Evolutionary conservation across 768 basidiomycete genomes (phyloP), one percentile per base, ranked within the genome.

Genomic region (Auriculariales sp.): DNA sequence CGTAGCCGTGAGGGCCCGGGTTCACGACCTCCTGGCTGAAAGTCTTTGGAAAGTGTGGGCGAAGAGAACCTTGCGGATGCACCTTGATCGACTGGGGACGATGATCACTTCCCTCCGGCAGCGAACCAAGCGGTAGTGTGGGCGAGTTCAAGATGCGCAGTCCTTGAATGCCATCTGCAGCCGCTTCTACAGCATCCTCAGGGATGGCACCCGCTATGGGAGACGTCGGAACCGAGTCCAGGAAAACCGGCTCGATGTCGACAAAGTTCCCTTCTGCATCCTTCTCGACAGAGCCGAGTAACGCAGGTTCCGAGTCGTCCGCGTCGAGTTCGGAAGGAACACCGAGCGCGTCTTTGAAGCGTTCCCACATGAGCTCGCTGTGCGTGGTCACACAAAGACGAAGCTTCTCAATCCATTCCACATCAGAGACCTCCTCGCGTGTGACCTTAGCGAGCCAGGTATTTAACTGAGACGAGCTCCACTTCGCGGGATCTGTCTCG

Each of bases 281-380:
- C n/a, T n/a, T n/a, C n/a, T n/a, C n/a, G n/a, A n/a, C n/a, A n/a
- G n/a, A n/a, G 31, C 39, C 17, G 17, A 25, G 12, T 25, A 25
- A 25, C 39, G 22, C 19, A 19, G 39, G 19, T 12, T 19, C 39
- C 14, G 22, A 36, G n/a, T 24, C 39, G 39, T 63, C 65, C 3
- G 59, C 62, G 44, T 66, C 65, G 19, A 93, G 69, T 57, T 93
- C 89, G 0, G 81, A 82, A 9, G 91, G 90, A 3, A 91, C 81
- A 3, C 91, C 91, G 1, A 95, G 68, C 0, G 86, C 89, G 28
- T 79, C 83, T 58, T 91, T 92, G 58, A 93, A 68, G 50, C 89
- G 76, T 62, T 93, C 89, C 91, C 91, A 95, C 49, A 93, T 81
- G 33, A 90, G 76, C 58, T 93, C 90, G 12, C 80, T 83, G 55